Conservation (phyloP, 176 grass and related monocot genomes). For the Avena eriantha region DNA sequence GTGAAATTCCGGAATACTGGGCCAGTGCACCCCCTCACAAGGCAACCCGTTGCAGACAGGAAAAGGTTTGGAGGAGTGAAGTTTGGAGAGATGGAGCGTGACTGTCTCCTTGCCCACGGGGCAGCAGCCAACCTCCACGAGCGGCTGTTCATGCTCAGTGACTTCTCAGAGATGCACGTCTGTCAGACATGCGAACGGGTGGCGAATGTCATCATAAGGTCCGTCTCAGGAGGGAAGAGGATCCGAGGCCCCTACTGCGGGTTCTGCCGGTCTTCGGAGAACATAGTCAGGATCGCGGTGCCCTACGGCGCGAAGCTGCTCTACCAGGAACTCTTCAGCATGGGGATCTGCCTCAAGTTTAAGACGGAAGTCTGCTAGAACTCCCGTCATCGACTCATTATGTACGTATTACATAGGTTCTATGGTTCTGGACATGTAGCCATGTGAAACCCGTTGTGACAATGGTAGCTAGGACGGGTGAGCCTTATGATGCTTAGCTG, state of each 20-base stretch:
- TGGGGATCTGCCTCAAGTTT: constrained; percentile 94
- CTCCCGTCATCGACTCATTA: not conserved
- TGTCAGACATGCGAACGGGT: constrained; percentile 70
- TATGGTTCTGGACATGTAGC: not conserved
- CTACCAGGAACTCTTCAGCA: constrained; percentile 93
- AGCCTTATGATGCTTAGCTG: too few species aligned
- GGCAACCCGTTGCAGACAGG: constrained; percentile 81
- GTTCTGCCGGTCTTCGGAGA: constrained; percentile 74
- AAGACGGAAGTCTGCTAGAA: constrained; percentile 74
- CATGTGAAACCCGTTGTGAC: constrained; percentile 7
- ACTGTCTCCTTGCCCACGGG: constrained; percentile 86
- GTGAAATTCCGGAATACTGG: constrained; percentile 97
- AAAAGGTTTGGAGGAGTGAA: constrained; percentile 41
- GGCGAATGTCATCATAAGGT: constrained; percentile 78
- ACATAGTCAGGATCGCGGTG: constrained; percentile 71
- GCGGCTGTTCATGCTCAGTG: constrained; percentile 82
- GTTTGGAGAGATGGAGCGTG: constrained; percentile 94
- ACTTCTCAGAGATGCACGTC: constrained; percentile 79
- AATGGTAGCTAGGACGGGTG: not conserved
- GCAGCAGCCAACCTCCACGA: constrained; percentile 88
- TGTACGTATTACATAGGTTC: constrained; percentile 24
- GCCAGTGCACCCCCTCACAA: constrained; percentile 85
- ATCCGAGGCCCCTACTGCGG: constrained; percentile 75
- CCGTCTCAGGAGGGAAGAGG: constrained; percentile 57
- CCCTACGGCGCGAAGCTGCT: constrained; percentile 90